Conservation (phyloP, 2,329 filamentous ascomycete species). For the Fusarium sp. region DNA sequence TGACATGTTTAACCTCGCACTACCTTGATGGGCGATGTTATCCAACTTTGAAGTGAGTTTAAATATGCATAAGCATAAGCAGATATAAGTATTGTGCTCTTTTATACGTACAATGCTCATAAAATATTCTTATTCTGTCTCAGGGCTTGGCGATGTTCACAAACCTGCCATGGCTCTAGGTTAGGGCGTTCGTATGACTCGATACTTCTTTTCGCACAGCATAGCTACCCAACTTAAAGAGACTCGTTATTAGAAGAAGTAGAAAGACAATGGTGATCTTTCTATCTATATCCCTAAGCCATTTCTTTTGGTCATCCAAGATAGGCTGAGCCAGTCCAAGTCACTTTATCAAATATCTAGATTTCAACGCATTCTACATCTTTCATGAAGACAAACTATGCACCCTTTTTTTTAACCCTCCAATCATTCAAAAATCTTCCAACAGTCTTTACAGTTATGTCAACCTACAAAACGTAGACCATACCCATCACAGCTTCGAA, state of each 20-base stretch:
- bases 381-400: background rate
- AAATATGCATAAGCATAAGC: background rate
- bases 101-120: background rate
- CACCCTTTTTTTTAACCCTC: background rate
- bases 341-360: too few species aligned
- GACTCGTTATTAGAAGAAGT: background rate
- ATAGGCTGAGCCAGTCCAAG: background rate
- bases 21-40: background rate
- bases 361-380: background rate
- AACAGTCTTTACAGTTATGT: background rate
- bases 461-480: rapidly evolving
- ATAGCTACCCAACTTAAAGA: background rate
- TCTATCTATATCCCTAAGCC: background rate
- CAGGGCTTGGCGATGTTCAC: background rate
- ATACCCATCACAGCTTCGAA: constrained; percentile 1
- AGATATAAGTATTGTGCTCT: background rate
- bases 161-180: background rate
- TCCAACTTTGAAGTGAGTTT: background rate
- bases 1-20: background rate
- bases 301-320: background rate
- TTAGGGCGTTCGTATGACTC: background rate
- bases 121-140: background rate
- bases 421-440: background rate
- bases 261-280: background rate
- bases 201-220: background rate